phyloP scores from a whole-genome alignment of 1,284 basidiomycete genomes.

The Ustilago trichophora region DNA sequence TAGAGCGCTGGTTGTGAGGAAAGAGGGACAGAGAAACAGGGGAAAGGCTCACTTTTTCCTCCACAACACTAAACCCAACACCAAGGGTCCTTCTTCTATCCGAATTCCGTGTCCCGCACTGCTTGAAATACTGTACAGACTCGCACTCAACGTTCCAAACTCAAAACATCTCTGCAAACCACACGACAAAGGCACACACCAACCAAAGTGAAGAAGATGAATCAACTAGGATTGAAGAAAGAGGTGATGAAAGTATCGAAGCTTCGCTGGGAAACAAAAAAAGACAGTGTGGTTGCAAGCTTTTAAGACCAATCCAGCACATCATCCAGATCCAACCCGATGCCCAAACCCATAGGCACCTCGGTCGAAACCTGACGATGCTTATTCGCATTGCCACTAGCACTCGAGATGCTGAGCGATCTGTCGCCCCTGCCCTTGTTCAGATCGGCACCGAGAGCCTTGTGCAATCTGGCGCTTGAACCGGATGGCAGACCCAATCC shows the following conservation, averaged over 20 bases:
- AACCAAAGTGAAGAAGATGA: too few species aligned
- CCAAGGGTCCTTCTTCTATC: slow-evolving; percentile 10
- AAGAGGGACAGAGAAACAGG: too few species aligned
- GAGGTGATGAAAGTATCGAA: too few species aligned
- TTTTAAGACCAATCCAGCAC: slow-evolving; percentile 41
- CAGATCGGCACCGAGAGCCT: slow-evolving; percentile 17
- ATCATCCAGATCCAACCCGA: slow-evolving; percentile 49
- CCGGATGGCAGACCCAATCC: slow-evolving; percentile 35
- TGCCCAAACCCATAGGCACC: slow-evolving; percentile 40
- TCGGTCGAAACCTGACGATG: slow-evolving; percentile 41
- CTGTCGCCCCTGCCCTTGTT: slow-evolving; percentile 12
- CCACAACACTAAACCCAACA: not conserved
- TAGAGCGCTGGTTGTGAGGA: too few species aligned
- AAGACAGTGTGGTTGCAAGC: not conserved
- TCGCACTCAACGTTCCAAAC: too few species aligned
- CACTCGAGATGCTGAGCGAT: slow-evolving; percentile 22
- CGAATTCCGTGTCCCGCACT: slow-evolving; percentile 15
- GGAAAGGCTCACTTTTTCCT: too few species aligned
- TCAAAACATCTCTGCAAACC: not conserved
- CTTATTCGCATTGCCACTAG: slow-evolving; percentile 16
- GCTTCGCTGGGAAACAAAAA: not conserved
- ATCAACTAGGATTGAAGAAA: too few species aligned
- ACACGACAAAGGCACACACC: too few species aligned
- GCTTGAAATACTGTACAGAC: too few species aligned
- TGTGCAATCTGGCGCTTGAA: slow-evolving; percentile 25